phyloP scores from a whole-genome alignment of 2,329 filamentous ascomycete species.

The Paecilomyces formosus region DNA sequence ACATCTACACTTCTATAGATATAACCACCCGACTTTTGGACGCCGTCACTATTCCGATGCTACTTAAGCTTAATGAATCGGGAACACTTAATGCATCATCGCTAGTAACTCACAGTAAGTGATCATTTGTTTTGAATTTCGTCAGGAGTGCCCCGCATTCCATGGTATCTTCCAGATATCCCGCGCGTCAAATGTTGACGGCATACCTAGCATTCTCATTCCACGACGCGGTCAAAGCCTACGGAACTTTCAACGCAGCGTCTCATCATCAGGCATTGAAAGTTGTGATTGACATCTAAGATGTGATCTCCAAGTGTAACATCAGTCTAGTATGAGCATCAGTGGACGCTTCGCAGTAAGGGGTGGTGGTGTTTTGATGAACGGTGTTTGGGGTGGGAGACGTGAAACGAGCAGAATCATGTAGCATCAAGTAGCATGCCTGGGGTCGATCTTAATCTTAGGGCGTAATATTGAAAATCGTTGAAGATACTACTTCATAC shows the following conservation, averaged over 20 bases:
- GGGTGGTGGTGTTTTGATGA: not conserved
- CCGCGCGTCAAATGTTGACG: not conserved
- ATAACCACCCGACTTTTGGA: not conserved
- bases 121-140: not conserved
- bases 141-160: not conserved
- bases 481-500: not conserved
- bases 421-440: not conserved
- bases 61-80: conserved; percentile 39
- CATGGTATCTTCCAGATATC: not conserved
- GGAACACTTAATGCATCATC: conserved; percentile 35
- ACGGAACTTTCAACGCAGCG: conserved; percentile 36
- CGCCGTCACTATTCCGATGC: conserved; percentile 40
- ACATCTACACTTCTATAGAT: not conserved
- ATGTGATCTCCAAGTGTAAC: not conserved
- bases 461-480: not conserved
- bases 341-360: not conserved
- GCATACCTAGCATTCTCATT: conserved; percentile 32
- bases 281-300: conserved; percentile 32
- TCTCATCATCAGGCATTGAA: conserved; percentile 39
- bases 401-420: not conserved
- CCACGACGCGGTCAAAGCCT: conserved; percentile 37
- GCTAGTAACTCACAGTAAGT: conserved; percentile 42
- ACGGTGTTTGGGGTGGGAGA: not conserved
- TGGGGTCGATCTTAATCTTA: not conserved
- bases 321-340: not conserved